Conservation (phyloP, 2,329 filamentous ascomycete species). For the Epichloe sylvatica region DNA sequence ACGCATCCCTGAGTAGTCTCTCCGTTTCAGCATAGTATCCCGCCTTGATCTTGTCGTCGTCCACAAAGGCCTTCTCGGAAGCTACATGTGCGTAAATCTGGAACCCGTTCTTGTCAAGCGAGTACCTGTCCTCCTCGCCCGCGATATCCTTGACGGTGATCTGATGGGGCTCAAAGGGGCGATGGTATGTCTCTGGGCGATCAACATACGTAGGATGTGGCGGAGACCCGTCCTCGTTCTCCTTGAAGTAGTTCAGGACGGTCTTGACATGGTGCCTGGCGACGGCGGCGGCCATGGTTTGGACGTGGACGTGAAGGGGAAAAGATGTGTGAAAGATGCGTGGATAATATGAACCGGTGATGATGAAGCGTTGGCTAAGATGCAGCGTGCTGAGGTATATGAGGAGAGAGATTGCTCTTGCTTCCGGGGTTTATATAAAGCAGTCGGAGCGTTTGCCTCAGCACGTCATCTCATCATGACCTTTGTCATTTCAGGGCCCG, state of each 20-base stretch:
- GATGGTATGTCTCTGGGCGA: conserved; percentile 21
- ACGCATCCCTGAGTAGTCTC: conserved; percentile 47
- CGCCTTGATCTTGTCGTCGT: conserved; percentile 47
- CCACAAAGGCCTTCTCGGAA: conserved; percentile 25
- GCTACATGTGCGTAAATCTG: conserved; percentile 18
- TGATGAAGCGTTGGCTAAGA: too few relatives aligned
- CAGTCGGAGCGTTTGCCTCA: not conserved
- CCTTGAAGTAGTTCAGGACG: conserved; percentile 25
- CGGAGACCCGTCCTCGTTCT: conserved; percentile 27
- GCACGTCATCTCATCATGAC: not conserved
- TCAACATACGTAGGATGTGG: conserved; percentile 22
- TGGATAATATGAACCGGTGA: too few relatives aligned
- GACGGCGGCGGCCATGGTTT: conserved; percentile 12
- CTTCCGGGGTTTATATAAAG: not conserved
- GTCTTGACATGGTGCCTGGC: conserved; percentile 19
- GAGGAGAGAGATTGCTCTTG: too few relatives aligned
- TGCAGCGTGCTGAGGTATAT: not conserved
- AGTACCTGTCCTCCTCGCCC: conserved; percentile 22
- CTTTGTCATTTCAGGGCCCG: not conserved
- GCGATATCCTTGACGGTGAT: conserved; percentile 23
- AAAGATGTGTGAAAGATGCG: too few relatives aligned
- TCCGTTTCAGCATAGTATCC: conserved; percentile 62
- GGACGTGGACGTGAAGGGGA: too few relatives aligned
- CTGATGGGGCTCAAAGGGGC: conserved; percentile 14
- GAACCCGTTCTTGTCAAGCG: conserved; percentile 26